Conservation (phyloP, 345 rosid species). For the Heritiera fomes region DNA sequence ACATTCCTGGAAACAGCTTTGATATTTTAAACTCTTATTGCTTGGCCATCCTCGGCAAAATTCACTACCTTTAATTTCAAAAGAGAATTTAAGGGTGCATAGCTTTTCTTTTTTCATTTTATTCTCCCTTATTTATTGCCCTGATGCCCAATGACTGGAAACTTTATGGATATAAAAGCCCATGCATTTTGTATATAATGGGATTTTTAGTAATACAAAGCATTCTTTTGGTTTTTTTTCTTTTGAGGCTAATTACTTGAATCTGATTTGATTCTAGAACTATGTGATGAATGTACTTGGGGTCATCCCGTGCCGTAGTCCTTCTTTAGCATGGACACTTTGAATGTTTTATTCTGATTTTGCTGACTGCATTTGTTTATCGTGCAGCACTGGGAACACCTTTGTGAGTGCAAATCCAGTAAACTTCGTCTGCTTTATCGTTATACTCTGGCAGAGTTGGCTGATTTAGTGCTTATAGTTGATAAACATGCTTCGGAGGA, state of each 20-base stretch:
- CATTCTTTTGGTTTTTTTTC: background rate
- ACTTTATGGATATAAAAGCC: background rate
- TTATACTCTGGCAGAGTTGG: constrained; percentile 72
- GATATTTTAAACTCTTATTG: background rate
- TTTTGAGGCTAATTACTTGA: constrained; percentile 2
- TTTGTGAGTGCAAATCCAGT: constrained; percentile 83
- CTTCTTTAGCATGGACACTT: background rate
- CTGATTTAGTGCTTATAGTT: constrained; percentile 46
- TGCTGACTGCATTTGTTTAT: constrained; percentile 26
- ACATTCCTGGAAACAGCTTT: background rate
- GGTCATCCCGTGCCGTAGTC: background rate
- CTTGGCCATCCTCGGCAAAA: background rate
- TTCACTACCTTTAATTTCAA: background rate
- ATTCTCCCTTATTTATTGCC: background rate
- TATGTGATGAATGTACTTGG: background rate
- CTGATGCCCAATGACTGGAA: background rate
- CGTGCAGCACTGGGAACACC: constrained; percentile 85
- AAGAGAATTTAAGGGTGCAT: constrained; percentile 7
- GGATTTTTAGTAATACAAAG: background rate
- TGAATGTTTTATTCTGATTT: background rate
- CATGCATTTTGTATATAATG: background rate
- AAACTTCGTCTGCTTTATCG: constrained; percentile 73
- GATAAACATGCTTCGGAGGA: constrained; percentile 41
- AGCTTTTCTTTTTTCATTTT: background rate
- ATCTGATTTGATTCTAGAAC: background rate